Base-by-base conservation (phyloP, 345 rosid genomes). In the Brassica incana region DNA sequence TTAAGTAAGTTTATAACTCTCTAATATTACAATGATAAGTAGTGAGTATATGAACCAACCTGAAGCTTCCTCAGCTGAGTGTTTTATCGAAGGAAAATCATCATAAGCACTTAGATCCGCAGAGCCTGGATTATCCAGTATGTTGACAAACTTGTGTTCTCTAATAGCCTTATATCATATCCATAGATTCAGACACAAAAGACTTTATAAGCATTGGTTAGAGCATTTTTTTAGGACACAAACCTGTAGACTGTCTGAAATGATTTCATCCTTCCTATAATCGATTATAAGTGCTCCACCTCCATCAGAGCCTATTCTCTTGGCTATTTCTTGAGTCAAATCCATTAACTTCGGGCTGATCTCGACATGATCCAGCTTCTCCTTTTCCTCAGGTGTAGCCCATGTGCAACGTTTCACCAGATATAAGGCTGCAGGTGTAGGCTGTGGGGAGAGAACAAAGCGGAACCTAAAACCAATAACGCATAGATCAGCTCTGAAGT, bases 91-190 rank as follows among this genome's bases (percentile, higher is more conserved):
- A 64, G 95, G 85, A 84, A 93, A 95, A 86, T 93, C 98, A 40
- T 91, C 96, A 61, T 90, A 95, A 59, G 94, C 94, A 80, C 99
- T 92, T 69, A 95, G 89, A 87, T 95, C 99, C 7, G 98, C 98
- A 23, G 93, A 86, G 16, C 98, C 98, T 1, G 99, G 99, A 85
- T 87, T 68, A 81, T 95, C 98, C 27, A 95, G 88, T 80, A 95
- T 90, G 70, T 88, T 60, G n/a, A 95, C 93, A 77, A 95, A 95
- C 84, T 91, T 88, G 84, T 95, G 99, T 79, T 95, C 90, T 75
- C 93, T 90, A 82, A 92, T 92, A 67, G 99, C 99, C 99, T 66
- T 54, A 40, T 16, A 36, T 48, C 15, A 4, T 38, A 43, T 27
- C 29, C 29, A 33, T 3, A 25, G 48, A 63, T 60, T 50, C 16